These are phyloP conservation scores for Hypericum androsaemum DNA, from an alignment of 345 rosid genomes.

Conservation along the genomic window DNA sequence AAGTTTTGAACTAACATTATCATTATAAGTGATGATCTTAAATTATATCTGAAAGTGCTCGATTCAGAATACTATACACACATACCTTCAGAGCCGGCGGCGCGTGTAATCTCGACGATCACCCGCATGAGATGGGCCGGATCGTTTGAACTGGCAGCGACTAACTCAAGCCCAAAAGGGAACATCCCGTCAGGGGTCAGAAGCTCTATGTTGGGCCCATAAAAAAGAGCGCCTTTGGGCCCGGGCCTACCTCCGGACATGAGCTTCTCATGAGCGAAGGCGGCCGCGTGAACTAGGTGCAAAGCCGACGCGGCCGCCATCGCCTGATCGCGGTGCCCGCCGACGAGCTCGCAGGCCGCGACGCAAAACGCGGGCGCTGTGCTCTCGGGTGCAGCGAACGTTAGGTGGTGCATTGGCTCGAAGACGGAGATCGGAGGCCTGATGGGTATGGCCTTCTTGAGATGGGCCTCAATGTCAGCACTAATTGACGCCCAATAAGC, in stretches of 20 bases:
- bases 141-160: conserved; percentile 15
- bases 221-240: conserved; percentile 13
- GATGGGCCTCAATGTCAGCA: conserved; percentile 31
- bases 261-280: conserved; percentile 28
- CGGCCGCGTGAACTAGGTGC: conserved; percentile 32
- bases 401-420: conserved; percentile 40
- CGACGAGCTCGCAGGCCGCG: conserved; percentile 52
- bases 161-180: conserved; percentile 40
- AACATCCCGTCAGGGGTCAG: conserved; percentile 36
- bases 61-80: too few relatives aligned
- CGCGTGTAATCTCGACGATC: conserved; percentile 39
- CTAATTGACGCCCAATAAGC: conserved; percentile 32
- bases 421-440: conserved; percentile 27
- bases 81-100: conserved; percentile 26
- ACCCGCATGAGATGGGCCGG: conserved; percentile 24
- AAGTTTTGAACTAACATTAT: too few relatives aligned
- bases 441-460: conserved; percentile 23
- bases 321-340: conserved; percentile 41
- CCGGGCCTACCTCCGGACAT: conserved; percentile 14
- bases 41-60: too few relatives aligned
- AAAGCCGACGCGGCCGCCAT: conserved; percentile 49
- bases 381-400: conserved; percentile 29
- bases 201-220: conserved; percentile 36
- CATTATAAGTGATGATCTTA: too few relatives aligned
- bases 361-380: conserved; percentile 42